Base-by-base conservation (phyloP, 352 stramenopile species). In the Phytophthora citricola region DNA sequence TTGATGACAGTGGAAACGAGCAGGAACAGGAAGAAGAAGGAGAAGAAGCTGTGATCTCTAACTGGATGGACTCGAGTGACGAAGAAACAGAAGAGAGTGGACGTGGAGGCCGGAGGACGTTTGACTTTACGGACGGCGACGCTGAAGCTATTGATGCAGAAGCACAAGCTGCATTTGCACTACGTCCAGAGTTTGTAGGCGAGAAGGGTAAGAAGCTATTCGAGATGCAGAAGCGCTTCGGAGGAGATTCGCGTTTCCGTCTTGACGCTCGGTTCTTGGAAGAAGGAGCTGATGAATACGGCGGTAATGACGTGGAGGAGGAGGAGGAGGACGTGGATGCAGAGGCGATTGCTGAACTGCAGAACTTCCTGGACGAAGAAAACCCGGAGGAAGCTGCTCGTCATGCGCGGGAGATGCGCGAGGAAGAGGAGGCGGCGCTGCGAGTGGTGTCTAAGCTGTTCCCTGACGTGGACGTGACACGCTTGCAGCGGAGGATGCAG, bases 181-280 rank as follows among this genome's bases (percentile, higher is more conserved):
- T 94, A 31, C 80, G 85, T 20, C 85, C 83, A 2, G 85, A 94
- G 63, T 94, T 94, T 47, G 55, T 90, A 5, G 85, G 85, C 8
- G 78, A 82, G 52, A 75, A 75, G 15, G 85, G 85, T 57, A 88
- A 88, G 57, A 83, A 87, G 58, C 55, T 94, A 38, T 94, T 94
- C 59, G 85, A 94, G 66, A 74, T 94, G 73, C 85, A 94, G 53
- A 94, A 92, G 57, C 81, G 82, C 2, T 94, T 92, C 52, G 79
- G 80, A 41, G 83, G 85, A 14, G 85, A 94, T 58, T 73, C 89
- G 67, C 85, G 85, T 46, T 94, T 94, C 70, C 81, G 82, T 38
- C 71, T 94, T 50, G 85, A 94, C 57, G 81, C 79, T 17, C 83
- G 85, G 3, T 94, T 94, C 68, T 77, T 92, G 38, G 85, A 91